A percentile compares a stretch with the other conserved stretches of the same genome.
phyloP scores from a whole-genome alignment of 441 rosid genomes.

The Theobroma grandiflorum region DNA sequence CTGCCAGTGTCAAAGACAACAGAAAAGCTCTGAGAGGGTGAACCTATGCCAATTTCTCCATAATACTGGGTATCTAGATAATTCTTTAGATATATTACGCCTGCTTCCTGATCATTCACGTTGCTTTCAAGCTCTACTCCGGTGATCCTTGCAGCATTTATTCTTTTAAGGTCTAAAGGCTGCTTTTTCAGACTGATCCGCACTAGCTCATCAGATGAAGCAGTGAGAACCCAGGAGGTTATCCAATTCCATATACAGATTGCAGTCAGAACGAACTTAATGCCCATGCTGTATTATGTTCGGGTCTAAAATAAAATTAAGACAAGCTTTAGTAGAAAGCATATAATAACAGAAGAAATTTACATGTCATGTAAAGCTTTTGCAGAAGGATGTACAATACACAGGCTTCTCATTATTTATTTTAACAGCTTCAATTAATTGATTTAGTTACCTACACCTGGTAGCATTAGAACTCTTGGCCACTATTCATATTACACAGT shows the following conservation, averaged over 20 bases:
- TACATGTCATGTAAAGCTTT: neutral
- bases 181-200: constrained; percentile 58
- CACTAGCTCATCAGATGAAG: constrained; percentile 43
- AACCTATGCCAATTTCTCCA: constrained; percentile 84
- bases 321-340: neutral
- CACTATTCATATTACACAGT: neutral
- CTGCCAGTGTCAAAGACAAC: constrained; percentile 71
- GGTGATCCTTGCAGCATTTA: constrained; percentile 45
- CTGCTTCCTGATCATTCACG: constrained; percentile 34
- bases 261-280: constrained; percentile 41
- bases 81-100: constrained; percentile 65
- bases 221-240: constrained; percentile 31
- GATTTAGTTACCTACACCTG: neutral
- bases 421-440: neutral
- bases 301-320: constrained; percentile 11
- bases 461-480: neutral
- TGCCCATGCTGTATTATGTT: constrained; percentile 28
- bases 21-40: constrained; percentile 65
- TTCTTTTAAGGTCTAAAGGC: constrained; percentile 43
- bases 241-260: constrained; percentile 42
- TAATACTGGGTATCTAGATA: constrained; percentile 83
- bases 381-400: neutral
- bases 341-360: neutral
- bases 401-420: neutral
- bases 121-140: constrained; percentile 13